Conservation (phyloP, 2,329 filamentous ascomycete species). For the Apiospora kogelbergensis region DNA sequence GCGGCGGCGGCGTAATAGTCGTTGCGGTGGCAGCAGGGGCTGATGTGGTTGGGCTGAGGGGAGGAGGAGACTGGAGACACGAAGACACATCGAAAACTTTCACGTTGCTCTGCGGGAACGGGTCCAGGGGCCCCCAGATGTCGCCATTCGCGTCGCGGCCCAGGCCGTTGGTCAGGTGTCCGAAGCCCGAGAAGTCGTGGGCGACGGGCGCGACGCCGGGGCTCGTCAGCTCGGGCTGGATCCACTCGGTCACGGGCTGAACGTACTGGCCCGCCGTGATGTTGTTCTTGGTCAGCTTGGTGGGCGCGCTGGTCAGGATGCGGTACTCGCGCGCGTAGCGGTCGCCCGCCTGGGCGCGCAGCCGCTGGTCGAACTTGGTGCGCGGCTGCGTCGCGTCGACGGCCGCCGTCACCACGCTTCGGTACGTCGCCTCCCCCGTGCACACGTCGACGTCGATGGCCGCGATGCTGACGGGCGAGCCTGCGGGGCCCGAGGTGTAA, state of each 20-base stretch:
- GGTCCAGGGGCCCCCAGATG: slow-evolving; percentile 37
- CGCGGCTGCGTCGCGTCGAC: slow-evolving; percentile 30
- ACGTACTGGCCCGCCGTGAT: slow-evolving; percentile 42
- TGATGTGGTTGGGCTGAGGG: background rate
- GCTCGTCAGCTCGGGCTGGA: slow-evolving; percentile 39
- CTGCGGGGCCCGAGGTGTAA: slow-evolving; percentile 32
- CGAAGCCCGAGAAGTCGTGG: slow-evolving; percentile 36
- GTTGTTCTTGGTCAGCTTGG: slow-evolving; percentile 35
- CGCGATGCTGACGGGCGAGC: slow-evolving; percentile 32
- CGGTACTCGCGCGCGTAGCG: slow-evolving; percentile 42
- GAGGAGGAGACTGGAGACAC: slow-evolving; percentile 10
- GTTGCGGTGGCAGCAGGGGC: background rate
- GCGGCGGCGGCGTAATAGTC: background rate
- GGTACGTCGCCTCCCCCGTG: slow-evolving; percentile 37
- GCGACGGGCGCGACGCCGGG: slow-evolving; percentile 34
- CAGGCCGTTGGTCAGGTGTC: slow-evolving; percentile 29
- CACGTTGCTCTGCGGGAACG: slow-evolving; percentile 27
- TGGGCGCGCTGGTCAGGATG: slow-evolving; percentile 33
- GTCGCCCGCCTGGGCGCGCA: slow-evolving; percentile 25
- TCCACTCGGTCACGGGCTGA: slow-evolving; percentile 41
- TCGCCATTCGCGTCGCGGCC: slow-evolving; percentile 27
- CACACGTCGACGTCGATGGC: slow-evolving; percentile 43
- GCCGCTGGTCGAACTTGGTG: slow-evolving; percentile 40
- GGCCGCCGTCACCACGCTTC: slow-evolving; percentile 32
- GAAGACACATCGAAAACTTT: slow-evolving; percentile 16